These are phyloP conservation scores for Epichloe uncinata DNA, from an alignment of 2,329 filamentous ascomycete species.

Conservation along the genomic window DNA sequence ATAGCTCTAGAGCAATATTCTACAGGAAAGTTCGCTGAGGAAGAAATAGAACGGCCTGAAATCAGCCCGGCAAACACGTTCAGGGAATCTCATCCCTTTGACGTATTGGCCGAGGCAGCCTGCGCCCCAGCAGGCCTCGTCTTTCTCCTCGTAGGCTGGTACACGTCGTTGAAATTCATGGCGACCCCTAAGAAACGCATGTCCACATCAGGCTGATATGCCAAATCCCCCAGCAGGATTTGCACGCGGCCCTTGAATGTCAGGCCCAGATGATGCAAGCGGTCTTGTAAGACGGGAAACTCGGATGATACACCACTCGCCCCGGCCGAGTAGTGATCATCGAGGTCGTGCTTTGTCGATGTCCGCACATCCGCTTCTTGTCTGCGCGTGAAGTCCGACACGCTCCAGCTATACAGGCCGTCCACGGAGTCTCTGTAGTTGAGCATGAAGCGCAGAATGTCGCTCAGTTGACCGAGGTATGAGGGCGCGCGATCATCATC, in stretches of 20 bases:
- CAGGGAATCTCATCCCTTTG: constrained; percentile 13
- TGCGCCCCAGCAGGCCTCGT: constrained; percentile 21
- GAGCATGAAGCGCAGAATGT: constrained; percentile 88
- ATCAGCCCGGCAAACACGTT: neutral
- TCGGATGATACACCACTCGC: constrained; percentile 46
- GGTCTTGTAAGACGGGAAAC: constrained; percentile 61
- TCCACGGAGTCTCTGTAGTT: constrained; percentile 88
- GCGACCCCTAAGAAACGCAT: constrained; percentile 91
- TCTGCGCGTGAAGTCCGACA: constrained; percentile 84
- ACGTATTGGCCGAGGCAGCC: constrained; percentile 12
- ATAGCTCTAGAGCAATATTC: too few species aligned
- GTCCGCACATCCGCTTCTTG: constrained; percentile 71
- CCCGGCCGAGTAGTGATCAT: constrained; percentile 12
- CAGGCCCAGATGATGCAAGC: constrained; percentile 56
- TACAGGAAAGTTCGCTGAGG: neutral
- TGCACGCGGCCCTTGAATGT: constrained; percentile 71
- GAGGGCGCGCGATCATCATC: constrained; percentile 61
- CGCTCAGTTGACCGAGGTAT: constrained; percentile 83
- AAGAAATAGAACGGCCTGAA: neutral
- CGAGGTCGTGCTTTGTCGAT: constrained; percentile 36
- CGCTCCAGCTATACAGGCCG: constrained; percentile 84
- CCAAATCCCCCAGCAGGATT: constrained; percentile 73
- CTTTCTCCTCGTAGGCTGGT: constrained; percentile 61
- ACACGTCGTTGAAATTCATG: constrained; percentile 99
- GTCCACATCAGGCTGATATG: constrained; percentile 87